Evolutionary conservation across 306 rosid genomes (phyloP).

Genomic region (Pyrus betulifolia): DNA sequence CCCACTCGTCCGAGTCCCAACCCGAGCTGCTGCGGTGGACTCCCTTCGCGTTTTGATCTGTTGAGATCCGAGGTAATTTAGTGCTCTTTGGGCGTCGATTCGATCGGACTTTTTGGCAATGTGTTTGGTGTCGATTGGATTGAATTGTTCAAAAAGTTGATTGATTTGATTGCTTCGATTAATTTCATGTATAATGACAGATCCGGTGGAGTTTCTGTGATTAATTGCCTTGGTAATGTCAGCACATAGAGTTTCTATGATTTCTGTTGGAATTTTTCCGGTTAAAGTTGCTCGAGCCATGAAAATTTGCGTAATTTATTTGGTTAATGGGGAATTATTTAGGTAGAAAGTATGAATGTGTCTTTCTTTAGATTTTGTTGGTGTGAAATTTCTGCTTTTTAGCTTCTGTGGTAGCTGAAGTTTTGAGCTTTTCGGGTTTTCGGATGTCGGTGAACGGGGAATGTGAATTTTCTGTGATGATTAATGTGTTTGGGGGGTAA

Average conservation of each 20-base stretch:
- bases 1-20: slow-evolving; percentile 25
- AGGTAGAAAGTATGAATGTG: background rate
- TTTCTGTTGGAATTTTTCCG: background rate
- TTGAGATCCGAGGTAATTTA: slow-evolving; percentile 27
- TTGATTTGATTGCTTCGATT: background rate
- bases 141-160: background rate
- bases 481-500: background rate
- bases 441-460: background rate
- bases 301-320: too few relatives aligned
- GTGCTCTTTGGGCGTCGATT: background rate
- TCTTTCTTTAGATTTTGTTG: background rate
- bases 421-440: background rate
- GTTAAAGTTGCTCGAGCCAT: background rate
- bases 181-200: background rate
- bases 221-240: background rate
- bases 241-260: background rate
- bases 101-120: background rate
- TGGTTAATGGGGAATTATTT: background rate
- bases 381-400: background rate
- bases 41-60: slow-evolving; percentile 16
- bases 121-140: background rate
- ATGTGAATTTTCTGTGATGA: background rate
- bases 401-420: background rate
- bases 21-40: background rate
- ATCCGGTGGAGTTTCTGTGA: background rate